Base-by-base conservation (phyloP, 2,329 filamentous ascomycete species). In the Ophiocordyceps camponoti-saundersi region DNA sequence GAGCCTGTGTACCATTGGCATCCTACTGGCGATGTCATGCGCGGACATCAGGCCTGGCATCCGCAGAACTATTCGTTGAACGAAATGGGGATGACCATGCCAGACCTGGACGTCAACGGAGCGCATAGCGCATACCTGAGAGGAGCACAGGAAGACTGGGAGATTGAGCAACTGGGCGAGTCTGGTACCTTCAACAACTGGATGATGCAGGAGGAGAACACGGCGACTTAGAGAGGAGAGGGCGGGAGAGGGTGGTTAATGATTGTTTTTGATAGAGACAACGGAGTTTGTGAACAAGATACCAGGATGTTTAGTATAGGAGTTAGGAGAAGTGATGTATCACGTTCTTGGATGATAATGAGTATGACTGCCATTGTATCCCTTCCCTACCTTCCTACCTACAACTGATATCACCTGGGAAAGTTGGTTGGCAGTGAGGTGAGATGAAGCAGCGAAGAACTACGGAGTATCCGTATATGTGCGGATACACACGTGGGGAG, bases 91-190 rank as follows among this genome's bases (percentile, higher is more conserved):
- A 13, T 36, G 2, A 13, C 36, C 12, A 49, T 55, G 15, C 51
- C 53, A 1, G 53, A 51, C 11, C 45, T 53, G 34, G 49, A 53
- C 44, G 32, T 29, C 3, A 32, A 42, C 10, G 48, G 34, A 20
- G 50, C 53, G 18, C 57, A 59, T 44, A 56, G 59, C 20, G 53
- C 49, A 6, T 62, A 60, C 44, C 53, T 66, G 26, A 57, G 53
- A 42, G 62, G 63, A 21, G 55, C 52, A 11, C 54, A 60, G 30
- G 53, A 52, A 12, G 62, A 62, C 45, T 66, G 63, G 63, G 53
- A 59, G 47, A 52, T 65, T 10, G 59, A 62, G 50, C 54, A 61
- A 20, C 47, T 65, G 10, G 59, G 60, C 10, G 56, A 57, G 21
- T 51, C 50, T 20, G 53, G 53, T 21, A 57, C 60, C 44, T 62